Percentiles rank a stretch among this genome's conserved stretches.
Evolutionary conservation across 352 stramenopile species (phyloP).

Genomic region (Detonula confervacea): DNA sequence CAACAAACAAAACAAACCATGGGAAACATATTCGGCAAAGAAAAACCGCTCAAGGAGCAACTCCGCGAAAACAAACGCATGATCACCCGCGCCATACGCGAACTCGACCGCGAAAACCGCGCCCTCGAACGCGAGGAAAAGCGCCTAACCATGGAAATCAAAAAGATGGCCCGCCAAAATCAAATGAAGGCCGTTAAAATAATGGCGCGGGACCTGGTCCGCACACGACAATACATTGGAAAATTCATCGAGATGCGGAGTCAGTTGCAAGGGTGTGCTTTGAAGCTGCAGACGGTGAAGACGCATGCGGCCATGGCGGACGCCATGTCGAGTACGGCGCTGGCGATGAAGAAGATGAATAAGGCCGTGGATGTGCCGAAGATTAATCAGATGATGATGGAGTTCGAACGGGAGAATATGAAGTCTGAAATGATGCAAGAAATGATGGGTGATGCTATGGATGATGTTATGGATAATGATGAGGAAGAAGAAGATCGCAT

Average conservation of each 20-base stretch:
- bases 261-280: constrained; percentile 93
- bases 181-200: constrained; percentile 97
- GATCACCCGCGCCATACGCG: constrained; percentile 94
- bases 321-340: constrained; percentile 90
- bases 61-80: constrained; percentile 97
- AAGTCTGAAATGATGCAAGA: constrained; percentile 98
- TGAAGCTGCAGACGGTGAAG: constrained; percentile 96
- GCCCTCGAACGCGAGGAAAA: constrained; percentile 91
- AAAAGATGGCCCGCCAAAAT: constrained; percentile 95
- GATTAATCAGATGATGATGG: constrained; percentile 98
- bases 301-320: constrained; percentile 96
- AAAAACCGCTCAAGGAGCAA: constrained; percentile 87
- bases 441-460: constrained; percentile 97
- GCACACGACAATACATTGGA: constrained; percentile 94
- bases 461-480: constrained; percentile 96
- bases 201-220: constrained; percentile 94
- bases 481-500: constrained; percentile 96
- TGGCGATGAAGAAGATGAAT: constrained; percentile 89
- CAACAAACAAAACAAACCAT: no score
- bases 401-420: constrained; percentile 98
- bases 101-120: constrained; percentile 93
- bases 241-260: constrained; percentile 98
- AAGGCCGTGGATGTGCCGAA: constrained; percentile 91
- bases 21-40: constrained; percentile 84
- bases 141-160: constrained; percentile 96